Evolutionary conservation across 169 alveolate genomes (phyloP).

Genomic region (Condylostoma magnum): DNA sequence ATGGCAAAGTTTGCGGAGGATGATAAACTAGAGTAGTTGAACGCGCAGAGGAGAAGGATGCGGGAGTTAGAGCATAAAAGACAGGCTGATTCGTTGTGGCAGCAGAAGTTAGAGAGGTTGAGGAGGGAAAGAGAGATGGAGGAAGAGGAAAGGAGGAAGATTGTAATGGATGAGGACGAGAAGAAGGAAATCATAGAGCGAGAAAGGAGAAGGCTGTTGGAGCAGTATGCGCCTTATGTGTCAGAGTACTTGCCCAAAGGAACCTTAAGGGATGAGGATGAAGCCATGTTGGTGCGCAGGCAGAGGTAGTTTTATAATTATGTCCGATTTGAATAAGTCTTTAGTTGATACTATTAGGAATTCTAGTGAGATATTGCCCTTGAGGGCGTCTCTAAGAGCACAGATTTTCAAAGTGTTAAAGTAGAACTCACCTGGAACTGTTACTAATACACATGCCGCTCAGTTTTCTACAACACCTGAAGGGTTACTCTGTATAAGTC

Average conservation of each 20-base stretch:
- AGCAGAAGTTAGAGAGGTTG: constrained; percentile 62
- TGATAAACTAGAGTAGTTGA: constrained; percentile 77
- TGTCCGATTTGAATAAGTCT: no score
- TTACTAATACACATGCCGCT: no score
- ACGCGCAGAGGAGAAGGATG: constrained; percentile 73
- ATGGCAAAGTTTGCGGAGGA: constrained; percentile 83
- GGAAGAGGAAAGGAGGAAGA: constrained; percentile 46
- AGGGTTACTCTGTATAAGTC: no score
- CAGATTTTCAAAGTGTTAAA: no score
- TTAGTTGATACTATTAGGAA: no score
- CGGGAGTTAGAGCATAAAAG: constrained; percentile 78
- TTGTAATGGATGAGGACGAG: constrained; percentile 48
- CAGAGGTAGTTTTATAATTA: no score
- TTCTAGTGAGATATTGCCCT: no score
- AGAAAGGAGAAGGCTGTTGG: constrained; percentile 68
- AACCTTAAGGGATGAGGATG: constrained; percentile 50
- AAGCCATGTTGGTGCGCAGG: constrained; percentile 2
- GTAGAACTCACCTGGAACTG: no score
- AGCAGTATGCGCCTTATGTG: constrained; percentile 61
- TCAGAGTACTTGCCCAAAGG: constrained; percentile 74
- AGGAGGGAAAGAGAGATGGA: constrained; percentile 67
- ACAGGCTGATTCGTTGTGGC: constrained; percentile 71
- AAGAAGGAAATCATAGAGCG: constrained; percentile 64
- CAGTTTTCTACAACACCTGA: no score
- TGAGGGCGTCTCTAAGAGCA: no score